A percentile compares a stretch with the other conserved stretches of the same genome.
phyloP scores from a whole-genome alignment of 2,329 filamentous ascomycete genomes.

The Dendrostoma leiphaemia region DNA sequence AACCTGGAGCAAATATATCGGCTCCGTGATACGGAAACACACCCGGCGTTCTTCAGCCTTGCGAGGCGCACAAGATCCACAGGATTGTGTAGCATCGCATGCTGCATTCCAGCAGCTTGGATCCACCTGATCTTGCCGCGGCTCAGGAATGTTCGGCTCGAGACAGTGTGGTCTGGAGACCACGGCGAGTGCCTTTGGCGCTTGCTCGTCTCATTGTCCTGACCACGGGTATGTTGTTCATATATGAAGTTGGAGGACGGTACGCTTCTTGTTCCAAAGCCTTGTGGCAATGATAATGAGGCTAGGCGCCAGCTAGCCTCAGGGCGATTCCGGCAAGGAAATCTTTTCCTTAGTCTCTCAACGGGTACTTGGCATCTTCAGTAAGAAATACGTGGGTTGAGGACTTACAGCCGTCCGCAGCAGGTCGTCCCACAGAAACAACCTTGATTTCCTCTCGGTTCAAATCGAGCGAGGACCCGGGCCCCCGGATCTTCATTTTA shows the following conservation, averaged over 20 bases:
- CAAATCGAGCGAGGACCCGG: slow-evolving; percentile 6
- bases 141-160: background rate
- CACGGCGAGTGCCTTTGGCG: background rate
- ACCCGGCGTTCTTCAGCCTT: background rate
- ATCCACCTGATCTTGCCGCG: background rate
- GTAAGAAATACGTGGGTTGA: background rate
- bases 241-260: too few species aligned
- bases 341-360: background rate
- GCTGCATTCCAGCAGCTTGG: background rate
- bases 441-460: slow-evolving; percentile 1
- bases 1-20: too few species aligned
- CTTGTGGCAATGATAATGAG: too few species aligned
- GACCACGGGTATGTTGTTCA: too few species aligned
- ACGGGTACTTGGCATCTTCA: too few species aligned
- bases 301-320: too few species aligned
- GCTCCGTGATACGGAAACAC: background rate
- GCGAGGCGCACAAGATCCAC: background rate
- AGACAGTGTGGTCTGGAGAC: too few species aligned
- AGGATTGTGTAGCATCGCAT: background rate
- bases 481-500: background rate
- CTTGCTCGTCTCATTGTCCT: too few species aligned
- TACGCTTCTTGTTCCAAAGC: too few species aligned
- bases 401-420: background rate
- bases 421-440: background rate
- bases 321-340: background rate